A percentile compares a stretch with the other conserved stretches of the same genome.
Evolutionary conservation across 495 filamentous ascomycete species (phyloP).

Genomic region (Annulohypoxylon moriforme): DNA sequence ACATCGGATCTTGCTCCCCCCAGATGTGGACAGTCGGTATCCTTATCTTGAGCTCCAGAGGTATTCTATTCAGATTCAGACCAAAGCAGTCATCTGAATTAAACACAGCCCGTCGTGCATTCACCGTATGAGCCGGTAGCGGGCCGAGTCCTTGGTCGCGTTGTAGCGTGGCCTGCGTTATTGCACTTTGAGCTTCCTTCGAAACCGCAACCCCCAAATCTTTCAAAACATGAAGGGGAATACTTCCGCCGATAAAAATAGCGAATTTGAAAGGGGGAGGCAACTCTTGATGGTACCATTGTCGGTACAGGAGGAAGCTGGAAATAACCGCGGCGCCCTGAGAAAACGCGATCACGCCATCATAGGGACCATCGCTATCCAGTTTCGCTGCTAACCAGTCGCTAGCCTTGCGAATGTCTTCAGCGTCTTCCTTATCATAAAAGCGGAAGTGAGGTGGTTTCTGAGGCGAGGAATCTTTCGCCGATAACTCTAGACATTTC

Average conservation of each 20-base stretch:
- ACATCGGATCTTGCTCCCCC: conserved; percentile 68
- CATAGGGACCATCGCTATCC: conserved; percentile 66
- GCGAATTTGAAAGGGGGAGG: conserved; percentile 67
- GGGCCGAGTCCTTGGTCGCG: conserved; percentile 46
- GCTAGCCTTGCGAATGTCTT: conserved; percentile 54
- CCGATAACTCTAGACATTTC: conserved; percentile 54
- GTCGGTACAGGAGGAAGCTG: conserved; percentile 57
- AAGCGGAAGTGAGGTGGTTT: conserved; percentile 51
- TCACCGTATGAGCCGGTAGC: conserved; percentile 43
- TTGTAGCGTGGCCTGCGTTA: conserved; percentile 45
- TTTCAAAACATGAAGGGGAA: conserved; percentile 61
- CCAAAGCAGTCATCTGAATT: conserved; percentile 61
- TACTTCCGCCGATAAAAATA: conserved; percentile 69
- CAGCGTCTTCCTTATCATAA: conserved; percentile 53
- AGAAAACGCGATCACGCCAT: conserved; percentile 69
- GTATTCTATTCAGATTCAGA: conserved; percentile 61
- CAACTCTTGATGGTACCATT: conserved; percentile 44
- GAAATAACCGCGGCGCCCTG: conserved; percentile 67
- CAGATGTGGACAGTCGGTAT: conserved; percentile 74
- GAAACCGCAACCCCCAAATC: conserved; percentile 64
- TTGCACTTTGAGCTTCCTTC: conserved; percentile 53
- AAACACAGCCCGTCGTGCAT: conserved; percentile 37
- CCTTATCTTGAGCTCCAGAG: conserved; percentile 54
- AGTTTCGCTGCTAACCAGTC: conserved; percentile 62
- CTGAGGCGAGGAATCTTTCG: conserved; percentile 35